phyloP scores from a whole-genome alignment of 2,329 filamentous ascomycete genomes.

The Helminthosporium solani region DNA sequence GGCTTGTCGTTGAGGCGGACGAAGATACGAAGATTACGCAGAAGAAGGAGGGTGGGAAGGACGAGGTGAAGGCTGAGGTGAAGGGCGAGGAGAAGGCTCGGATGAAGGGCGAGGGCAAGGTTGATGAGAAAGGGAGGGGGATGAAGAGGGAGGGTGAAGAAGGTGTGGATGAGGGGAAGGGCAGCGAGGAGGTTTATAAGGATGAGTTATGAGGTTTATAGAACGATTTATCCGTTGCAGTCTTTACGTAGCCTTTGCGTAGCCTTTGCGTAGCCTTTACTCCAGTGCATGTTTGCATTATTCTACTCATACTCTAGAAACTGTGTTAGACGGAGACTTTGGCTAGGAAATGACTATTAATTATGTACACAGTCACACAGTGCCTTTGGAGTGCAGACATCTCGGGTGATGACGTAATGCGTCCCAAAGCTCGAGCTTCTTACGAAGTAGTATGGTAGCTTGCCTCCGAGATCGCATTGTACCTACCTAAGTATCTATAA shows the following conservation, averaged over 20 bases:
- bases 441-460: too few species aligned
- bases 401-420: conserved; percentile 1
- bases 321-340: too few species aligned
- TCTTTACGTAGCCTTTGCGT: too few species aligned
- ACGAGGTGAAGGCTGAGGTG: conserved; percentile 42
- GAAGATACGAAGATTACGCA: conserved; percentile 47
- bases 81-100: conserved; percentile 17
- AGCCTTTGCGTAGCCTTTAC: too few species aligned
- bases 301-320: too few species aligned
- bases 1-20: conserved; percentile 66
- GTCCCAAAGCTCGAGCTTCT: too few species aligned
- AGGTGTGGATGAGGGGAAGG: conserved; percentile 27
- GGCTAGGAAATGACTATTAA: too few species aligned
- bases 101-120: conserved; percentile 40
- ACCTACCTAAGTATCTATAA: too few species aligned
- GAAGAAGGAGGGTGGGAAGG: conserved; percentile 42
- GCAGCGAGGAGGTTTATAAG: conserved; percentile 45
- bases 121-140: conserved; percentile 24
- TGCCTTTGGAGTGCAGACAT: neutral
- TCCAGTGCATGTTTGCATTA: too few species aligned
- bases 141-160: conserved; percentile 36
- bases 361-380: too few species aligned
- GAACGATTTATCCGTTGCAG: too few species aligned
- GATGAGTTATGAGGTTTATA: conserved; percentile 39
- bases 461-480: neutral